phyloP scores from a whole-genome alignment of 1,139 yeast species.

The Lodderomyces oxycetoniae region DNA sequence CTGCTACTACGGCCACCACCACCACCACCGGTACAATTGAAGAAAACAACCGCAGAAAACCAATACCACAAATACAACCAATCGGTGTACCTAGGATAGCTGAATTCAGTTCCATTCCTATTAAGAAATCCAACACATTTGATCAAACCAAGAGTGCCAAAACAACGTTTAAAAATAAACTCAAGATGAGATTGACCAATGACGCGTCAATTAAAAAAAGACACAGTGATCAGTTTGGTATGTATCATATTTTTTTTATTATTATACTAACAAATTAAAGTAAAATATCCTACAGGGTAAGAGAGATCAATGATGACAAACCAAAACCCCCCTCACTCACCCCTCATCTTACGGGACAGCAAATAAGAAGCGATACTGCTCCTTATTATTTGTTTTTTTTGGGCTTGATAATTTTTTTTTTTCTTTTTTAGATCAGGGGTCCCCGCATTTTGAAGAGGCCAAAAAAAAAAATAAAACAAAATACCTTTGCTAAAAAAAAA shows the following conservation, averaged over 20 bases:
- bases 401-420: no score
- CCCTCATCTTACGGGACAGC: no score
- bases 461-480: no score
- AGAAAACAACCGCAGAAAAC: not conserved
- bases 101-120: conserved; percentile 5
- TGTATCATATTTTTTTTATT: conserved; percentile 21
- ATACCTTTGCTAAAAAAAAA: no score
- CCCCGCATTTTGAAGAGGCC: no score
- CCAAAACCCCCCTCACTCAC: no score
- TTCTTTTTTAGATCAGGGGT: no score
- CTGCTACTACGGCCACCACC: no score
- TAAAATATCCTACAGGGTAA: no score
- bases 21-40: not conserved
- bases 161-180: conserved; percentile 24
- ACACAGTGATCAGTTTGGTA: conserved; percentile 35
- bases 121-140: conserved; percentile 19
- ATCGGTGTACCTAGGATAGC: not conserved
- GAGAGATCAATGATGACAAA: no score
- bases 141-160: conserved; percentile 41
- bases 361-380: no score
- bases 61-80: not conserved
- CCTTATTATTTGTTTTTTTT: not conserved
- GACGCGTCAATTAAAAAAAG: conserved; percentile 19
- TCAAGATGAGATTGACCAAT: conserved; percentile 14
- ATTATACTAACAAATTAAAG: no score